These are phyloP conservation scores for Vigna reflexopilosa DNA, from an alignment of 306 rosid species.

Conservation along the genomic window DNA sequence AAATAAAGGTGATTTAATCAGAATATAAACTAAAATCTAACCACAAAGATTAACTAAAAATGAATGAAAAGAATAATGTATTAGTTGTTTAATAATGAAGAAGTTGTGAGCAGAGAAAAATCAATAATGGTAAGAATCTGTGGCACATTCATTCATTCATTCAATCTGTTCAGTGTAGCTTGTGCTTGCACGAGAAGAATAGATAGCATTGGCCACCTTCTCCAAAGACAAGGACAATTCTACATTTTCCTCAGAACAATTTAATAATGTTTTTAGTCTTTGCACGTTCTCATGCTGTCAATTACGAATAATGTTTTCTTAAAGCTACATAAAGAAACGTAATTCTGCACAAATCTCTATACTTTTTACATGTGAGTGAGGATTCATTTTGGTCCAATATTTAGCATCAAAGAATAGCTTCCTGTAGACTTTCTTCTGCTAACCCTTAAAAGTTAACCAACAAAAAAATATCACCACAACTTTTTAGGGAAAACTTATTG, in stretches of 20 bases:
- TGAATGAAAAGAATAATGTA: background rate
- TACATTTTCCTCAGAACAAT: background rate
- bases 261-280: background rate
- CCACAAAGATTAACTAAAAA: background rate
- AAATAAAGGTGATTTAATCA: too few species aligned
- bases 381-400: background rate
- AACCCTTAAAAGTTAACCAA: too few species aligned
- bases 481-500: too few species aligned
- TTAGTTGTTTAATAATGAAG: background rate
- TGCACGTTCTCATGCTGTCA: constrained; percentile 4
- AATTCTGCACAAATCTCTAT: background rate
- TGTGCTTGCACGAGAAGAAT: constrained; percentile 19
- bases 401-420: background rate
- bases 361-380: background rate
- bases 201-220: background rate
- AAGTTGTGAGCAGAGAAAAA: background rate
- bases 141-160: background rate
- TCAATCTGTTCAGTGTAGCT: background rate
- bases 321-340: background rate
- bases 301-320: background rate
- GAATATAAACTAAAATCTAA: too few species aligned
- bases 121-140: background rate
- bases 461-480: background rate
- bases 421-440: too few species aligned
- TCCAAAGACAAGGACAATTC: constrained; percentile 2